A percentile compares a stretch with the other conserved stretches of the same genome.
Evolutionary conservation across 345 rosid species (phyloP).

Genomic region (Eucalyptus pauciflora): DNA sequence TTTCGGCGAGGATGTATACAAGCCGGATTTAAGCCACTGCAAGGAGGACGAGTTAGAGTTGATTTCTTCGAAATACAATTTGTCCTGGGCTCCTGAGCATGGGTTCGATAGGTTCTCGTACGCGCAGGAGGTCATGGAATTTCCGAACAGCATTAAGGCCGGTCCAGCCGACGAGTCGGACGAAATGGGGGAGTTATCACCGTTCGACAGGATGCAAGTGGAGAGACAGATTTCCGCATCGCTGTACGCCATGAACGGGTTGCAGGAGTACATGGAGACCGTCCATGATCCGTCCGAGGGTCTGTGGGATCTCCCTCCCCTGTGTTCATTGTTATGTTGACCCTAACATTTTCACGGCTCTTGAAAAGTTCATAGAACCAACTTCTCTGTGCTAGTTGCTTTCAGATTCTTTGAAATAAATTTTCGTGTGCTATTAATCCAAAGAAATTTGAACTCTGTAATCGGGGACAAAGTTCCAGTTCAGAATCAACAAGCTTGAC

Average conservation of each 20-base stretch:
- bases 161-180: not conserved
- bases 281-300: constrained; percentile 38
- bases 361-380: not conserved
- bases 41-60: constrained; percentile 6
- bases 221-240: constrained; percentile 71
- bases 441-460: not conserved
- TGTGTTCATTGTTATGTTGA: constrained; percentile 25
- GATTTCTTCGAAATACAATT: constrained; percentile 8
- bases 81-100: constrained; percentile 8
- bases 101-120: constrained; percentile 34
- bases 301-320: constrained; percentile 68
- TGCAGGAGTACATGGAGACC: constrained; percentile 50
- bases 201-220: constrained; percentile 58
- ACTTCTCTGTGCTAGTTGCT: not conserved
- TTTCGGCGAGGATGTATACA: constrained; percentile 28
- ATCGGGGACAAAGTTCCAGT: not conserved
- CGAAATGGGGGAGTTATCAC: constrained; percentile 22
- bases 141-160: constrained; percentile 8
- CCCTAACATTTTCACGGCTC: constrained; percentile 2
- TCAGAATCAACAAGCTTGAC: not conserved
- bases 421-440: not conserved
- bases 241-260: constrained; percentile 55
- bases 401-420: not conserved
- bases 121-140: constrained; percentile 30
- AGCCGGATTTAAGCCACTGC: constrained; percentile 50